A percentile compares a stretch with the other conserved stretches of the same genome.
These are phyloP conservation scores for Coccomyxa subellipsoidea DNA, from an alignment of 163 green algal species.

Conservation along the genomic window DNA sequence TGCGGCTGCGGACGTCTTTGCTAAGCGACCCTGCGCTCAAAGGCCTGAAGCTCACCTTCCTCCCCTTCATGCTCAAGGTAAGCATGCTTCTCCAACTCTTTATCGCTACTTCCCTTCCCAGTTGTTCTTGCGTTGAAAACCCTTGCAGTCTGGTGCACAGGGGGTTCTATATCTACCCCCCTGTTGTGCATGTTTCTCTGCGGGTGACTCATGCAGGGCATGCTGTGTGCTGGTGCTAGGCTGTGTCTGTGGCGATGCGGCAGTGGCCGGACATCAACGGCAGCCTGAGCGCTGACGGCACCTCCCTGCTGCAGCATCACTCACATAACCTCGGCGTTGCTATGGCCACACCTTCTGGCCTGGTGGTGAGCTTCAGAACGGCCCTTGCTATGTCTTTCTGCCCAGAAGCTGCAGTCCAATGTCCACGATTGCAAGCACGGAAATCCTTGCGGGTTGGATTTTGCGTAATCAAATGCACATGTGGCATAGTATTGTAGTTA, in stretches of 20 bases:
- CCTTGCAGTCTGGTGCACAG: not conserved
- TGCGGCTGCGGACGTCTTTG: conserved; percentile 29
- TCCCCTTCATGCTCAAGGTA: conserved; percentile 80
- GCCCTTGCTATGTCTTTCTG: too few relatives aligned
- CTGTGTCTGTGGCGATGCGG: conserved; percentile 63
- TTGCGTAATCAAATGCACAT: too few relatives aligned
- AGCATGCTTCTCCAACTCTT: not conserved
- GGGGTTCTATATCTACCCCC: not conserved
- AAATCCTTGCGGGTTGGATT: too few relatives aligned
- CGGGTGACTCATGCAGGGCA: not conserved
- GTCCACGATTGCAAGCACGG: too few relatives aligned
- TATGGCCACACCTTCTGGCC: conserved; percentile 76
- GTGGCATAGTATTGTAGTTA: too few relatives aligned
- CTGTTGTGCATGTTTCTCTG: not conserved
- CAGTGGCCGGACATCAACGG: conserved; percentile 72
- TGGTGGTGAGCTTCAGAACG: conserved; percentile 85
- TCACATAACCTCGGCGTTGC: conserved; percentile 85
- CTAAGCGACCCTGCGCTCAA: conserved; percentile 23
- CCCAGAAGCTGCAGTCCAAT: too few relatives aligned
- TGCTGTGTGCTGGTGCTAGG: conserved; percentile 43
- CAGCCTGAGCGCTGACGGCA: conserved; percentile 40
- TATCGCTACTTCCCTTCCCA: conserved; percentile 24
- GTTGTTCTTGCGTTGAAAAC: not conserved
- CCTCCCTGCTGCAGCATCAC: conserved; percentile 49
- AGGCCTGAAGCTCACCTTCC: conserved; percentile 64